Base-by-base conservation (phyloP, 2,329 filamentous ascomycete species). In the Arthrinium puccinioides region DNA sequence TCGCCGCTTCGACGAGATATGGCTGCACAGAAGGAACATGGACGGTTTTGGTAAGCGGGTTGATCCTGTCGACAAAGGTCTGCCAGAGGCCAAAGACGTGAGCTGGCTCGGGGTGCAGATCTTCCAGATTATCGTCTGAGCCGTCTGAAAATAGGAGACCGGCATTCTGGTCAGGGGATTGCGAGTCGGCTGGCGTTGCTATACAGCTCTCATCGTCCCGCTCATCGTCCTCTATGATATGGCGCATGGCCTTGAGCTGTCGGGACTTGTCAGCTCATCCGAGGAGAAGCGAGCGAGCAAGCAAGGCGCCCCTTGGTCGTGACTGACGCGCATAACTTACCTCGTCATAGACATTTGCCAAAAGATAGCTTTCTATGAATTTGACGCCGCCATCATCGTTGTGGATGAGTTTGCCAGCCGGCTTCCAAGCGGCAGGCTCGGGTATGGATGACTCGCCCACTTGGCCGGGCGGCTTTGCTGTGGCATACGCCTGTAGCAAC, bases 71-170 rank as follows among this genome's bases (percentile, higher is more conserved):
- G 6, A 87, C 62, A 46, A 82, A 88, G 8, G 77, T 66, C 53
- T 87, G 81, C 85, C 85, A 90, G 5, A 90, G 67, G 35, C 72
- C 70, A 49, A 85, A 79, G 19, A 84, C 74, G 23, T 85, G 76
- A 10, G 76, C 69, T 0, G 79, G 72, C 5, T 76, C 65, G 0
- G 85, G 84, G 47, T 83, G 79, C 52, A 84, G 60, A 11, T 70
- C 66, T 36, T 71, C 65, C 11, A 64, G 48, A 30, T 56, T 64
- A 18, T 56, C 51, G 6, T 57, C 53, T 2, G 60, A 56, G 21
- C 62, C 52, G 36, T 67, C 64, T 21, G 62, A 61, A 34, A 77
- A 58, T 9, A 79, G 44, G 6, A 78, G 52, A 25, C 72, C 70
- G 15, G 67, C 62, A 32, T 74, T 68, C 38, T 70, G 67, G 41